These are phyloP conservation scores for Calonectria hawksworthii DNA, from an alignment of 2,329 filamentous ascomycete genomes.

Conservation along the genomic window DNA sequence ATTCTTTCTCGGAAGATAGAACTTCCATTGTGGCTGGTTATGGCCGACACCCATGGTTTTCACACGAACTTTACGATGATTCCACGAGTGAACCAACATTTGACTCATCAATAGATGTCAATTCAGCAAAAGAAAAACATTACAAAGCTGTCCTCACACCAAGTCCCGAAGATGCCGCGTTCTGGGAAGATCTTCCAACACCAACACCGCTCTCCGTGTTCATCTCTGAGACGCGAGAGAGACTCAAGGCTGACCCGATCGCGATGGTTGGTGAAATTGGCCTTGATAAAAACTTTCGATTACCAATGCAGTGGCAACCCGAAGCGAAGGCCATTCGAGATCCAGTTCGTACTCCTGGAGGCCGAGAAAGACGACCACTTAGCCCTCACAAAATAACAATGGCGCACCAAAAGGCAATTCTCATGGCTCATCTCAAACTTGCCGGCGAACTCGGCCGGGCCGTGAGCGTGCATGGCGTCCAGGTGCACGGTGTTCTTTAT, in stretches of 20 bases:
- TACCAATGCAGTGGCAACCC: conserved; percentile 71
- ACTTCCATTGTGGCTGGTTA: conserved; percentile 36
- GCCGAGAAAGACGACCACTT: conserved; percentile 75
- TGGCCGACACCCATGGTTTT: conserved; percentile 45
- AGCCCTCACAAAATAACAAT: conserved; percentile 75
- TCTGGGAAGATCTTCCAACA: conserved; percentile 62
- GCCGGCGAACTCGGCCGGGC: conserved; percentile 75
- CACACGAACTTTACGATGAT: conserved; percentile 41
- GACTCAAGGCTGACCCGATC: conserved; percentile 68
- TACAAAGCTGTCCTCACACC: conserved; percentile 37
- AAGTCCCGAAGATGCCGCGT: conserved; percentile 30
- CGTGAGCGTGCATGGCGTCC: conserved; percentile 78
- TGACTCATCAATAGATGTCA: not conserved
- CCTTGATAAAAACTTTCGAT: conserved; percentile 78
- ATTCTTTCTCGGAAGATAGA: conserved; percentile 10
- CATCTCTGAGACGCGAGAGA: conserved; percentile 65
- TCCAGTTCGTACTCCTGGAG: conserved; percentile 70
- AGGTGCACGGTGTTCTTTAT: conserved; percentile 77
- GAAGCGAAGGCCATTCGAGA: conserved; percentile 35
- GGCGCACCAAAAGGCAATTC: conserved; percentile 73
- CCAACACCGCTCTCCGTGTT: conserved; percentile 71
- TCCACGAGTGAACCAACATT: conserved; percentile 7
- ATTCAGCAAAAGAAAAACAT: conserved; percentile 33
- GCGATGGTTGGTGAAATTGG: conserved; percentile 82
- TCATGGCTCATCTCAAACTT: conserved; percentile 75